phyloP scores from a whole-genome alignment of 2,329 filamentous ascomycete species.

The Penicillium sp. region DNA sequence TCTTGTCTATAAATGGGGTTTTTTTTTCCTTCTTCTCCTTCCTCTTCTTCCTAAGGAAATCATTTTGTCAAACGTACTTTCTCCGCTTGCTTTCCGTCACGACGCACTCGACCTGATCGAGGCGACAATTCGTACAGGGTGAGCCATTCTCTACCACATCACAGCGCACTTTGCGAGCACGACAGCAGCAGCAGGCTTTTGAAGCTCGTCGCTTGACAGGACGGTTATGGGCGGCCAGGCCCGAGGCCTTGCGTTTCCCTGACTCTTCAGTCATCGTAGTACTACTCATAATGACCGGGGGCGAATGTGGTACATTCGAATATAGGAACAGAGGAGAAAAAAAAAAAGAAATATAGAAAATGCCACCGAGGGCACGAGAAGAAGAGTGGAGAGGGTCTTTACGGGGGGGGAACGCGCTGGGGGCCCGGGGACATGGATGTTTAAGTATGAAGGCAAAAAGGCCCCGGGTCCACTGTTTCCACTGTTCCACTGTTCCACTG shows the following conservation, averaged over 20 bases:
- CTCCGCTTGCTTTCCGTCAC: slow-evolving; percentile 80
- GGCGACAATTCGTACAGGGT: slow-evolving; percentile 80
- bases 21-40: neutral
- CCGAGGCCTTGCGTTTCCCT: slow-evolving; percentile 58
- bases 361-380: slow-evolving; percentile 1
- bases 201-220: slow-evolving; percentile 82
- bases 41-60: neutral
- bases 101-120: slow-evolving; percentile 53
- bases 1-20: neutral
- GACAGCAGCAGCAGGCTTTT: slow-evolving; percentile 84
- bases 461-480: slow-evolving; percentile 18
- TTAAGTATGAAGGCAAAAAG: slow-evolving; percentile 27
- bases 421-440: slow-evolving; percentile 27
- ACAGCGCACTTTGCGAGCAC: slow-evolving; percentile 86
- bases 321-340: neutral
- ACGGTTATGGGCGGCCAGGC: slow-evolving; percentile 52
- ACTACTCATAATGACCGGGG: slow-evolving; percentile 14
- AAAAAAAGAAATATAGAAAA: neutral
- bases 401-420: slow-evolving; percentile 15
- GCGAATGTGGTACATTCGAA: slow-evolving; percentile 22
- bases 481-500: neutral
- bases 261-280: slow-evolving; percentile 33
- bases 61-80: slow-evolving; percentile 38
- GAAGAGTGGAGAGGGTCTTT: slow-evolving; percentile 26
- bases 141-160: slow-evolving; percentile 85